A percentile compares a stretch with the other conserved stretches of the same genome.
phyloP scores from a whole-genome alignment of 1,284 basidiomycete species.

The Fomitopsis schrenkii region DNA sequence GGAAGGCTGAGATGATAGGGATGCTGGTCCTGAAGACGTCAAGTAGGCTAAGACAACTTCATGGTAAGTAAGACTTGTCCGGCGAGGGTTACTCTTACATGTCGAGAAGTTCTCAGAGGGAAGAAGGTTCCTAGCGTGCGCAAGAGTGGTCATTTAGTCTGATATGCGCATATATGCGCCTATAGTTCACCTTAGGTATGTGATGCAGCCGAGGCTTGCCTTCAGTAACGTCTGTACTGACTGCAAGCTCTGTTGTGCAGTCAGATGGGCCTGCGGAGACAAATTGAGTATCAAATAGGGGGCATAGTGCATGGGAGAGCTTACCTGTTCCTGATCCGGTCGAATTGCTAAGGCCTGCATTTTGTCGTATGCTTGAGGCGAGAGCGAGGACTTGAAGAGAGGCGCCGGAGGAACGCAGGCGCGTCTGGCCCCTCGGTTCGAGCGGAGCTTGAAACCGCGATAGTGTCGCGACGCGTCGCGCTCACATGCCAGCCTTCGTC shows the following conservation, averaged over 20 bases:
- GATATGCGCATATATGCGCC: slow-evolving; percentile 3
- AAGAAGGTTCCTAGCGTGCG: slow-evolving; percentile 52
- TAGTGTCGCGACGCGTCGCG: slow-evolving; percentile 20
- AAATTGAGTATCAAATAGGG: background rate
- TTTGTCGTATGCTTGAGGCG: background rate
- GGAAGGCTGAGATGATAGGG: slow-evolving; percentile 35
- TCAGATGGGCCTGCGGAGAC: slow-evolving; percentile 39
- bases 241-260: slow-evolving; percentile 56
- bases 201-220: slow-evolving; percentile 74
- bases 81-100: slow-evolving; percentile 37
- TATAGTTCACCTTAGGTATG: slow-evolving; percentile 58
- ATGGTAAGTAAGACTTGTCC: slow-evolving; percentile 5
- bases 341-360: slow-evolving; percentile 31
- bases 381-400: background rate
- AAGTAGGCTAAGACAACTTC: slow-evolving; percentile 42
- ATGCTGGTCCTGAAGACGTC: slow-evolving; percentile 43
- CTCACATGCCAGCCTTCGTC: slow-evolving; percentile 17
- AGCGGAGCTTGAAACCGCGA: slow-evolving; percentile 17
- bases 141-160: background rate
- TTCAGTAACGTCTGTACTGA: slow-evolving; percentile 67
- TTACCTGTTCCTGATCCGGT: slow-evolving; percentile 24
- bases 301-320: background rate
- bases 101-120: slow-evolving; percentile 79
- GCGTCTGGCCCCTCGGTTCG: background rate
- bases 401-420: background rate